phyloP scores from a whole-genome alignment of 108 stramenopile species.

The Parmales sp. region DNA sequence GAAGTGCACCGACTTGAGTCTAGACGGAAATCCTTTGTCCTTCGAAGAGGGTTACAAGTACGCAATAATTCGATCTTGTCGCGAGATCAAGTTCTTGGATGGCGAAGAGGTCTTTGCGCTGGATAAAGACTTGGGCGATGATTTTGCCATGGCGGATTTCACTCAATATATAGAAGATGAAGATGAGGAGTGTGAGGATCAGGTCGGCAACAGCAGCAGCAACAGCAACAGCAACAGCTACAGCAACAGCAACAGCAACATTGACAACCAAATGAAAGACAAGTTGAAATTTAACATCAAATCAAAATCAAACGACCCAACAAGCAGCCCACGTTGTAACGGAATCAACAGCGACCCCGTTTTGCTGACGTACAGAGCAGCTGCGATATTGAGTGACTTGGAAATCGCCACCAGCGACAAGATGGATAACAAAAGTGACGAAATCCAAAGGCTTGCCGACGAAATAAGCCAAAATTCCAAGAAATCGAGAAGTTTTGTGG shows the following conservation, averaged over 20 bases:
- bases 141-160: too few species aligned
- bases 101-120: not conserved
- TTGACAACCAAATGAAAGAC: not conserved
- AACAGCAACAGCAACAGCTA: not conserved
- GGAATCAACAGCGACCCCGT: conserved; percentile 1
- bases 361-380: conserved; percentile 5
- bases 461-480: not conserved
- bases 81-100: not conserved
- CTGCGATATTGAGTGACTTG: not conserved
- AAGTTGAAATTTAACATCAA: not conserved
- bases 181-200: not conserved
- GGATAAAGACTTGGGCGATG: not conserved
- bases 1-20: not conserved
- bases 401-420: not conserved
- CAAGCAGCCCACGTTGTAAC: not conserved
- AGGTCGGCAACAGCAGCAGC: not conserved
- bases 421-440: not conserved
- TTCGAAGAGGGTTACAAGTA: not conserved
- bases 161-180: not conserved
- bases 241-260: not conserved
- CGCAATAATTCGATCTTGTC: not conserved
- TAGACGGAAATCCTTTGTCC: not conserved
- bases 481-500: not conserved
- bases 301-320: not conserved
- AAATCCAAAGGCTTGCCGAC: not conserved